These are phyloP conservation scores for Neocallimastix lanati DNA, from an alignment of 192 early-diverging fungal species.

Conservation along the genomic window DNA sequence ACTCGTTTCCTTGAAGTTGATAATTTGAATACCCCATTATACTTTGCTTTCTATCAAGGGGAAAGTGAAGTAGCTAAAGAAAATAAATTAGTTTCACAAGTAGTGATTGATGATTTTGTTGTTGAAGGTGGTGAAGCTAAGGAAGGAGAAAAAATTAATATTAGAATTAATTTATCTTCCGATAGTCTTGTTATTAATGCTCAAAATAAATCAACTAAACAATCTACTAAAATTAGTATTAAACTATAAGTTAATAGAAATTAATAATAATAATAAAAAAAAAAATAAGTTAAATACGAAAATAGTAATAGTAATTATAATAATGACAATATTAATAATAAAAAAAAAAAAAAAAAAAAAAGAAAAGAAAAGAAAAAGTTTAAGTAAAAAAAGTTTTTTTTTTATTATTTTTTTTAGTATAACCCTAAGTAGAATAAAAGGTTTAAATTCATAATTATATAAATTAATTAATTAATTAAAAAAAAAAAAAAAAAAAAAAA, in stretches of 20 bases:
- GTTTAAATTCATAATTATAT: no score
- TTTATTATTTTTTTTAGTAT: no score
- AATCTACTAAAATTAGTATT: not conserved
- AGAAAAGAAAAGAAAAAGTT: no score
- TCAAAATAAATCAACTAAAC: not conserved
- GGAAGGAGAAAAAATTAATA: not conserved
- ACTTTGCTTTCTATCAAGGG: conserved; percentile 71
- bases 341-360: no score
- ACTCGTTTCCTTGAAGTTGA: conserved; percentile 56
- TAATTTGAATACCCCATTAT: conserved; percentile 41
- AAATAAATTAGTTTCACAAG: not conserved
- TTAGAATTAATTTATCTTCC: not conserved
- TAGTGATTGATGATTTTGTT: not conserved
- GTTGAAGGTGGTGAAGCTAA: not conserved
- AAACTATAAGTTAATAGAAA: not conserved
- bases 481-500: no score
- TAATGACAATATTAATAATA: no score
- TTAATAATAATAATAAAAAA: no score
- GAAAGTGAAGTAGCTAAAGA: conserved; percentile 16
- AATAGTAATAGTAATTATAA: no score
- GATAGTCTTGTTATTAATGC: not conserved
- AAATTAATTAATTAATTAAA: no score
- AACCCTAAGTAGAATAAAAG: no score
- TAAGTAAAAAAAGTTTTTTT: no score
- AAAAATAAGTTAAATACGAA: no score